Evolutionary conservation across 768 basidiomycete species (phyloP).

Genomic region (Suillus tomentosus): DNA sequence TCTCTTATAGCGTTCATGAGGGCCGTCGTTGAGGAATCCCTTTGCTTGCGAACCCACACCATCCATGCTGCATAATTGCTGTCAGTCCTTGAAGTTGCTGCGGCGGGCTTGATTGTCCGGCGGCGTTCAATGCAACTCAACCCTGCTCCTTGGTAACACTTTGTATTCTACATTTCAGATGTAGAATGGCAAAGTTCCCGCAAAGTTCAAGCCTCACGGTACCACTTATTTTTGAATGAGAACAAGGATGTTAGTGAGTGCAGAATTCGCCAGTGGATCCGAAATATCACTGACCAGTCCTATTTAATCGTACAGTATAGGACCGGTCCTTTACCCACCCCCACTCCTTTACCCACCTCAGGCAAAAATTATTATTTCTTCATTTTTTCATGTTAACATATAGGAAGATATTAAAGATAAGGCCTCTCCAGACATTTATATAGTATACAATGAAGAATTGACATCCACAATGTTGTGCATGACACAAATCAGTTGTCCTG

Average conservation of each 20-base stretch:
- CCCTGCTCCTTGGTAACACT: constrained; percentile 15
- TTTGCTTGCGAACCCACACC: constrained; percentile 18
- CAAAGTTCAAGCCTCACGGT: not conserved
- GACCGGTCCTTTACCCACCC: no score
- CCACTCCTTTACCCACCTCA: no score
- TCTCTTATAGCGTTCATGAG: constrained; percentile 15
- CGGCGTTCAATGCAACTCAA: no score
- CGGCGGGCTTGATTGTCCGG: not conserved
- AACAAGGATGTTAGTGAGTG: constrained; percentile 1
- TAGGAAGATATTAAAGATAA: no score
- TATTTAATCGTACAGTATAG: no score
- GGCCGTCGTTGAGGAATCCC: not conserved
- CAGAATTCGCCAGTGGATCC: no score
- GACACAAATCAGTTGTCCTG: no score
- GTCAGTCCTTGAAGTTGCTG: not conserved
- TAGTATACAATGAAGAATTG: no score
- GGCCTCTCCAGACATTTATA: no score
- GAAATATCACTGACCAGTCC: not conserved
- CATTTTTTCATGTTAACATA: no score
- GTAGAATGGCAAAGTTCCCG: not conserved
- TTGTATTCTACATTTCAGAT: constrained; percentile 25
- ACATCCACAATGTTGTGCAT: no score
- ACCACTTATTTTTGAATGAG: constrained; percentile 11
- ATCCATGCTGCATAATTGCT: constrained; percentile 1
- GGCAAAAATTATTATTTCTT: no score